phyloP scores from a whole-genome alignment of 2,329 filamentous ascomycete species.

The Fusarium sp. region DNA sequence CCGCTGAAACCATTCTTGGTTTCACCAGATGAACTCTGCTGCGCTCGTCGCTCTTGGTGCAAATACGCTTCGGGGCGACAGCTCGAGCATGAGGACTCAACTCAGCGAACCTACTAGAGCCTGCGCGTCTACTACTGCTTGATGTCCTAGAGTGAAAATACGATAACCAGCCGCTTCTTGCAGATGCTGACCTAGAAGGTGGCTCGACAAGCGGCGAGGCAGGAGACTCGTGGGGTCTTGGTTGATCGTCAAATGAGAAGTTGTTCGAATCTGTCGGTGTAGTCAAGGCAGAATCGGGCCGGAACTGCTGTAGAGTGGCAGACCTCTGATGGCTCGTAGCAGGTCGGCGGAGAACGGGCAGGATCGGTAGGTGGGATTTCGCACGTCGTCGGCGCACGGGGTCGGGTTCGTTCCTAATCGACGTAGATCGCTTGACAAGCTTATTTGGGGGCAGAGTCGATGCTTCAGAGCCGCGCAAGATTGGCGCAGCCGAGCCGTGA shows the following conservation, averaged over 20 bases:
- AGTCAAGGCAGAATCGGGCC: constrained; percentile 47
- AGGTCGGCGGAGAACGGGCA: constrained; percentile 75
- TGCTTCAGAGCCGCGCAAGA: constrained; percentile 55
- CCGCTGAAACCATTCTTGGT: constrained; percentile 51
- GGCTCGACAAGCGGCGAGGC: constrained; percentile 43
- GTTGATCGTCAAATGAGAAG: constrained; percentile 52
- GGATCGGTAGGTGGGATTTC: constrained; percentile 70
- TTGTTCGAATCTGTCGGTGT: constrained; percentile 44
- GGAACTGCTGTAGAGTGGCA: constrained; percentile 71
- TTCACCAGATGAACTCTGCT: constrained; percentile 51
- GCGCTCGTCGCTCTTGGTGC: constrained; percentile 37
- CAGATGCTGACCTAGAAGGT: constrained; percentile 27
- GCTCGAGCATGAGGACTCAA: constrained; percentile 42
- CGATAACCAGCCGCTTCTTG: constrained; percentile 60
- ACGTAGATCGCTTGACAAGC: constrained; percentile 77
- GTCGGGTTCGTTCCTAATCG: constrained; percentile 60
- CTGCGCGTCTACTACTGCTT: constrained; percentile 36
- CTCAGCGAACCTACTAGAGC: constrained; percentile 44
- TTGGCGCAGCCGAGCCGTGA: constrained; percentile 73
- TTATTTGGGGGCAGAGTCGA: constrained; percentile 74
- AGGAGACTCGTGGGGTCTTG: constrained; percentile 47
- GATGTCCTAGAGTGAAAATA: constrained; percentile 63
- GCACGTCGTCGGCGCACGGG: constrained; percentile 60
- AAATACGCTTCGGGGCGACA: constrained; percentile 46
- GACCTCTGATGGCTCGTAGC: constrained; percentile 84